Percentiles rank a stretch among this genome's conserved stretches.
phyloP scores from a whole-genome alignment of 306 rosid genomes.

The Canavalia ensiformis region DNA sequence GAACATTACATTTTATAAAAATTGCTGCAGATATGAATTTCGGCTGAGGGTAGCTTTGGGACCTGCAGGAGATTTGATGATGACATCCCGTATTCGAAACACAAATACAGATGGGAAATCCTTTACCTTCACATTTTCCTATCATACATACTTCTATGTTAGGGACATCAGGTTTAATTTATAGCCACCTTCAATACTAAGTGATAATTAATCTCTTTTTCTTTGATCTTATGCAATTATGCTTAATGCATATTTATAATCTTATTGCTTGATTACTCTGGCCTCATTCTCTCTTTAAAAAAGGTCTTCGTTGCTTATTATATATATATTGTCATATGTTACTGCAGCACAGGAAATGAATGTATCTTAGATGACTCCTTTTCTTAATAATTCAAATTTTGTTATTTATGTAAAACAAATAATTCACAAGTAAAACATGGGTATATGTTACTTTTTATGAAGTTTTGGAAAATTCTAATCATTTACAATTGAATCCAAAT shows the following conservation, averaged over 20 bases:
- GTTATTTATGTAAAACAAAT: too few relatives aligned
- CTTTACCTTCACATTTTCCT: constrained; percentile 80
- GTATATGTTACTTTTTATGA: background rate
- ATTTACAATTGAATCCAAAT: background rate
- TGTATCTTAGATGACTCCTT: background rate
- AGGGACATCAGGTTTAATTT: constrained; percentile 69
- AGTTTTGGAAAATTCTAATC: constrained; percentile 9
- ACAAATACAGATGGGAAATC: constrained; percentile 77
- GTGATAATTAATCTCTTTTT: background rate
- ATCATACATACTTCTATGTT: constrained; percentile 69
- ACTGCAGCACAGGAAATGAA: background rate
- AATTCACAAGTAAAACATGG: background rate
- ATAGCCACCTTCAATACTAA: constrained; percentile 1
- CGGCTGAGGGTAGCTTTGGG: constrained; percentile 76
- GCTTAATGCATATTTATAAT: background rate
- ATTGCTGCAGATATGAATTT: constrained; percentile 69
- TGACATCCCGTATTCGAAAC: constrained; percentile 84
- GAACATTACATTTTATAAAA: background rate
- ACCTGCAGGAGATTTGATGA: constrained; percentile 71
- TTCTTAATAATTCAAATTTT: background rate
- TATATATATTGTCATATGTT: background rate
- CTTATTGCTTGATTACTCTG: background rate
- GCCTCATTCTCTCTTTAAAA: constrained; percentile 19
- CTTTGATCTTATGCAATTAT: background rate
- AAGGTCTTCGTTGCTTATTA: constrained; percentile 18